Base-by-base conservation (phyloP, 805 yeast species). In the Gaillardinia entomophila region DNA sequence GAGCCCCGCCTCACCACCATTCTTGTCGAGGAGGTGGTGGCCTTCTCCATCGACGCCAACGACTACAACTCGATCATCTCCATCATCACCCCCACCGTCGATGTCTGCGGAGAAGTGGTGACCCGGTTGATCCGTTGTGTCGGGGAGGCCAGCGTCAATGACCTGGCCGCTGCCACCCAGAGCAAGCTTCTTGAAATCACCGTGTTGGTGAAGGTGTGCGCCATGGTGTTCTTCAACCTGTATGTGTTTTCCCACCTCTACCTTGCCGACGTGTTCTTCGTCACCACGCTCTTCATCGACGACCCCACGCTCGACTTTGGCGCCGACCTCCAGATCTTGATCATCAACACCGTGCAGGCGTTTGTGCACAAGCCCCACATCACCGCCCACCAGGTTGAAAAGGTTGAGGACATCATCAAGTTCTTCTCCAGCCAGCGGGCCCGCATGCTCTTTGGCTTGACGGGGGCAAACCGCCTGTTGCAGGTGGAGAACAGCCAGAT, bases 1-100 rank as follows among this genome's bases (percentile, higher is more conserved):
- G 88, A 83, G 34, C 78, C 78, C 27, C 62, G 75, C 24, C 55
- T 86, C 10, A 70, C 74, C 3, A 64, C 71, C 2, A 55, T 75
- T 3, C 61, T 85, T 16, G 69, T 86, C 8, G 88, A 83, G 40
- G 96, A 85, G 46, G 74, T 83, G 15, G 74, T 85, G 4, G 73
- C 79, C 2, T 80, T 79, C 40, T 81, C 88, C 1, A 71, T 84
- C 42, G 92, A 83, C 42, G 75, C 80, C 47, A 79, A 86, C n/a
- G 86, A 81, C 43, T 82, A 80, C 3, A 71, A 75, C 24, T 73
- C 71, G 29, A 70, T 79, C 4, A 68, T 81, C 2, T 68, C 81
- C 1, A 66, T 82, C n/a, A 61, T 86, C 41, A 71, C 81, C 1
- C 88, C 95, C 3, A 78, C 90, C 1, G 63, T 79, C n/a, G 85